Evolutionary conservation across 225 moss, liverwort and hornwort species (phyloP).

Genomic region (Straminergon stramineum): DNA sequence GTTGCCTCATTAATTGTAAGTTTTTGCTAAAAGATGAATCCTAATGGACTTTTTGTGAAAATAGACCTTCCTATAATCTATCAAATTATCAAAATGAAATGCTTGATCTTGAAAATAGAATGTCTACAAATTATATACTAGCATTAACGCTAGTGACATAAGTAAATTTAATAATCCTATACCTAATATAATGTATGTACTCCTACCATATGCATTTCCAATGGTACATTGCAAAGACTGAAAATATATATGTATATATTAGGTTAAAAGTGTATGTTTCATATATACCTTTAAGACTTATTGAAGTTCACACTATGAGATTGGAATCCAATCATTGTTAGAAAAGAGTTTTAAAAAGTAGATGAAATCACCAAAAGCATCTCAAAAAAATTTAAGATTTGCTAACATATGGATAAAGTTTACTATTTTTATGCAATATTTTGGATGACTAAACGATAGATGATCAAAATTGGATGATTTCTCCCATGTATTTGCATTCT

Average conservation of each 20-base stretch:
- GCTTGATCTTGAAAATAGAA: background rate
- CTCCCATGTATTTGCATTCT: background rate
- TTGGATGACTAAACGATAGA: accelerated
- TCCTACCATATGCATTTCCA: background rate
- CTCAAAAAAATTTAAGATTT: background rate
- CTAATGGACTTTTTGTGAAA: background rate
- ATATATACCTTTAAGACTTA: background rate
- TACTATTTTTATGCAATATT: background rate
- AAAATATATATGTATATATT: background rate
- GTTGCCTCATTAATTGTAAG: background rate
- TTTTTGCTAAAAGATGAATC: background rate
- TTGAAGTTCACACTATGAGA: background rate
- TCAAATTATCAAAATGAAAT: background rate
- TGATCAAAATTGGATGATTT: background rate
- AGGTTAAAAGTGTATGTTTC: background rate
- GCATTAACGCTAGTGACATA: background rate
- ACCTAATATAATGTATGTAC: no score
- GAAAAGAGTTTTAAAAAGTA: no score
- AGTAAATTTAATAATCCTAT: background rate
- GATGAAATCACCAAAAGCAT: background rate
- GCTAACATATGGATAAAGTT: no score
- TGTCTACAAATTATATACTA: background rate
- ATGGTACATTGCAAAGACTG: background rate
- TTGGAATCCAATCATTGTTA: no score
- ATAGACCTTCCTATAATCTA: no score